These are phyloP conservation scores for Arabidopsis lyrata DNA, from an alignment of 441 rosid genomes.

Conservation along the genomic window DNA sequence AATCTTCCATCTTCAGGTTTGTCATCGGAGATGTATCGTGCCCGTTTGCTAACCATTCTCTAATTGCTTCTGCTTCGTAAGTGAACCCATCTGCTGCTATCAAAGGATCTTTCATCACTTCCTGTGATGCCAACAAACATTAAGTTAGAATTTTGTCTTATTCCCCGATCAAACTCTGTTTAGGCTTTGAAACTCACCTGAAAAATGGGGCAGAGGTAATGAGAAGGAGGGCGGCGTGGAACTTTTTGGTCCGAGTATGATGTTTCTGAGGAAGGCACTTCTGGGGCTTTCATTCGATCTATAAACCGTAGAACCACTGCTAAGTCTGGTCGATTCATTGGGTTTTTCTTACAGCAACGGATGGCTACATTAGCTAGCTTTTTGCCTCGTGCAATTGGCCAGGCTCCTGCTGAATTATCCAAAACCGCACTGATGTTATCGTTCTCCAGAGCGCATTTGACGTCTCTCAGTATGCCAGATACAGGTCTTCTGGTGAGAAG, in stretches of 20 bases:
- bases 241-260: slow-evolving; percentile 51
- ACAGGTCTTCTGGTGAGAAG: slow-evolving; percentile 78
- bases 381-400: slow-evolving; percentile 69
- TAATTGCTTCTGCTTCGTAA: slow-evolving; percentile 86
- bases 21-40: slow-evolving; percentile 95
- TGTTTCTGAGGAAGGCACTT: slow-evolving; percentile 37
- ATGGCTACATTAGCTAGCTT: slow-evolving; percentile 69
- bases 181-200: slow-evolving; percentile 56
- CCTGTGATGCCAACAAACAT: slow-evolving; percentile 28
- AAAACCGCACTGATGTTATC: slow-evolving; percentile 62
- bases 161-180: neutral
- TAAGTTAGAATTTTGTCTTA: neutral
- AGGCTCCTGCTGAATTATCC: slow-evolving; percentile 80
- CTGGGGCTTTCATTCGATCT: slow-evolving; percentile 54
- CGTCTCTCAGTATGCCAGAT: slow-evolving; percentile 58
- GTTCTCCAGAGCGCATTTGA: slow-evolving; percentile 68
- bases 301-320: slow-evolving; percentile 62
- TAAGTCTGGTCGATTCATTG: slow-evolving; percentile 63
- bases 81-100: slow-evolving; percentile 97
- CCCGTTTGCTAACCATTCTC: slow-evolving; percentile 83
- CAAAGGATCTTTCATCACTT: slow-evolving; percentile 75
- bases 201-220: slow-evolving; percentile 89
- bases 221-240: slow-evolving; percentile 65
- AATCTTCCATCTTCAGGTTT: slow-evolving; percentile 77
- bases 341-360: slow-evolving; percentile 69